A percentile compares a stretch with the other conserved stretches of the same genome.
These are phyloP conservation scores for Botrytis fragariae DNA, from an alignment of 2,329 filamentous ascomycete species.

Conservation along the genomic window DNA sequence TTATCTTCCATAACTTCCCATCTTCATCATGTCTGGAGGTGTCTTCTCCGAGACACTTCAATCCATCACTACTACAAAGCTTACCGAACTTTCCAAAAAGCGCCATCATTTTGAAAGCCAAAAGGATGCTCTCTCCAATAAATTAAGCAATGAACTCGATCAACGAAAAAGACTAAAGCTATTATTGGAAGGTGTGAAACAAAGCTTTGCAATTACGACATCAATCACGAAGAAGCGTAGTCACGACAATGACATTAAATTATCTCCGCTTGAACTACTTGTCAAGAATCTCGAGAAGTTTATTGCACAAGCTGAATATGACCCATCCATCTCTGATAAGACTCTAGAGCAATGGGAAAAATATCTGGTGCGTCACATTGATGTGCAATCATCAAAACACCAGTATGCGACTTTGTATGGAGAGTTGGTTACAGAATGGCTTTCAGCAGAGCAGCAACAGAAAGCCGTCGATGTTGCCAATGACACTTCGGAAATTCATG, in stretches of 20 bases:
- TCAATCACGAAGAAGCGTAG: constrained; percentile 23
- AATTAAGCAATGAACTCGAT: constrained; percentile 37
- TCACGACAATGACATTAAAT: constrained; percentile 21
- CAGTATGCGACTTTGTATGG: constrained; percentile 57
- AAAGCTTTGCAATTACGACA: constrained; percentile 36
- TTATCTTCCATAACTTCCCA: not conserved
- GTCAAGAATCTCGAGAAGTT: constrained; percentile 49
- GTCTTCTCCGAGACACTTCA: constrained; percentile 52
- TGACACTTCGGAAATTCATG: not conserved
- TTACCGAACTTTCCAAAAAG: constrained; percentile 54
- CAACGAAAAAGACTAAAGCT: constrained; percentile 40
- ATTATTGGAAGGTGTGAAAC: constrained; percentile 34
- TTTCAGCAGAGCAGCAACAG: constrained; percentile 38
- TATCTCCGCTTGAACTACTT: constrained; percentile 26
- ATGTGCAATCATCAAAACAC: constrained; percentile 52
- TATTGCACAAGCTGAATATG: constrained; percentile 52
- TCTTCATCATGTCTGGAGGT: constrained; percentile 36
- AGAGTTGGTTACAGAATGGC: constrained; percentile 53
- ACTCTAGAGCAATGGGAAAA: constrained; percentile 48
- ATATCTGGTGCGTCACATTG: constrained; percentile 47
- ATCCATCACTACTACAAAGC: constrained; percentile 55
- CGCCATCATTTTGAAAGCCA: constrained; percentile 48
- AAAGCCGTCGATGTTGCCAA: not conserved
- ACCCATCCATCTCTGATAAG: constrained; percentile 50
- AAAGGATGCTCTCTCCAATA: constrained; percentile 43